phyloP scores from a whole-genome alignment of 2,329 filamentous ascomycete genomes.

The Aspergillus luchuensis region DNA sequence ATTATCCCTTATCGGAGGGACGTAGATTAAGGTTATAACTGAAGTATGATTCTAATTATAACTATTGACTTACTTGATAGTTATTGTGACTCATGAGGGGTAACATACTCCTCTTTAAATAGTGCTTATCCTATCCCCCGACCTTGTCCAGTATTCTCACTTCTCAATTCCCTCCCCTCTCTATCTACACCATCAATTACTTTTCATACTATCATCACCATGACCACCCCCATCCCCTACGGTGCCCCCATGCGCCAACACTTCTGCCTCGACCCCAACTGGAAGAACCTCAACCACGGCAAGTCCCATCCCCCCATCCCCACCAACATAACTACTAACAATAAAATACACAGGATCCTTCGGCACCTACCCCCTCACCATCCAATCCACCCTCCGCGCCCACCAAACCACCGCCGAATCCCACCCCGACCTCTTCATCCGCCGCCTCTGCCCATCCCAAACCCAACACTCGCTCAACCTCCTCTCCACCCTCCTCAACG shows the following conservation, averaged over 20 bases:
- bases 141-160: too few species aligned
- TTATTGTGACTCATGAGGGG: too few species aligned
- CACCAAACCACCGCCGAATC: slow-evolving; percentile 69
- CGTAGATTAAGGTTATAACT: too few species aligned
- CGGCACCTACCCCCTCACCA: slow-evolving; percentile 68
- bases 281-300: slow-evolving; percentile 79
- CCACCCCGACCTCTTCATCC: slow-evolving; percentile 74
- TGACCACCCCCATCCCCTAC: slow-evolving; percentile 42
- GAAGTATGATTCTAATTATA: too few species aligned
- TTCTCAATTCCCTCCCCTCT: too few species aligned
- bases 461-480: slow-evolving; percentile 67
- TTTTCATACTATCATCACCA: background rate
- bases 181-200: too few species aligned
- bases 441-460: slow-evolving; percentile 62
- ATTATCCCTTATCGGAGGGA: too few species aligned
- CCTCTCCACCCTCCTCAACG: slow-evolving; percentile 67
- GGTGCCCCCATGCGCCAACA: slow-evolving; percentile 61
- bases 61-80: too few species aligned
- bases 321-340: background rate
- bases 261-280: slow-evolving; percentile 70
- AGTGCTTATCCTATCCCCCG: too few species aligned
- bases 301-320: slow-evolving; percentile 23
- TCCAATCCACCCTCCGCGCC: slow-evolving; percentile 62
- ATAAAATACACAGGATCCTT: slow-evolving; percentile 76
- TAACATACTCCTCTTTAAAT: too few species aligned